These are phyloP conservation scores for Simmondsia chinensis DNA, from an alignment of 148 eudicot genomes.

Conservation along the genomic window DNA sequence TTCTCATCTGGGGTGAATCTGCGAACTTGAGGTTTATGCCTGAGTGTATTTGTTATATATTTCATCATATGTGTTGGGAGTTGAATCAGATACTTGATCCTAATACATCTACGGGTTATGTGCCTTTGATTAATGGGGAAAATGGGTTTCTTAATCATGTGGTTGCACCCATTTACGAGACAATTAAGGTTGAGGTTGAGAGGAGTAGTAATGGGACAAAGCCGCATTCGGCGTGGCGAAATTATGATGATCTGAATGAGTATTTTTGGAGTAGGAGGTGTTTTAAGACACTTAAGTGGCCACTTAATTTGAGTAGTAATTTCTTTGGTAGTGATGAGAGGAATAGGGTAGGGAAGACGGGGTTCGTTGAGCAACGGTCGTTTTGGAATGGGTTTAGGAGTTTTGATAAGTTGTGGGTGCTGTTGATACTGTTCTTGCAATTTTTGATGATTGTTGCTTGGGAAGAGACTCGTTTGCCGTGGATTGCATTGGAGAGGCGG, in stretches of 20 bases:
- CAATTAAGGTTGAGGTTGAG: slow-evolving; percentile 43
- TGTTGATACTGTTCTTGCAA: slow-evolving; percentile 65
- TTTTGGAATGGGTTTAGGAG: slow-evolving; percentile 91
- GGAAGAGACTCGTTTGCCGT: slow-evolving; percentile 32
- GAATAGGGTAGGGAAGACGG: slow-evolving; percentile 69
- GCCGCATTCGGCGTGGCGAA: slow-evolving; percentile 93
- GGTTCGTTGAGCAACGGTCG: slow-evolving; percentile 90
- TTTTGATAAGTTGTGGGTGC: slow-evolving; percentile 83
- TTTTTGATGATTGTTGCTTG: slow-evolving; percentile 64
- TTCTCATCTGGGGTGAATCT: slow-evolving; percentile 84
- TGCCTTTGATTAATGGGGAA: slow-evolving; percentile 38
- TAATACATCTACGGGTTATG: slow-evolving; percentile 43
- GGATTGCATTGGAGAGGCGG: slow-evolving; percentile 44
- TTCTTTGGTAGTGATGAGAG: slow-evolving; percentile 29
- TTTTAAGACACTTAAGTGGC: slow-evolving; percentile 67
- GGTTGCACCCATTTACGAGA: slow-evolving; percentile 48
- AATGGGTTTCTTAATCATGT: slow-evolving; percentile 41
- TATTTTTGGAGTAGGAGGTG: slow-evolving; percentile 85
- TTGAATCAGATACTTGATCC: slow-evolving; percentile 49
- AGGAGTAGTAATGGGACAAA: slow-evolving; percentile 61
- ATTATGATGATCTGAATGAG: slow-evolving; percentile 93
- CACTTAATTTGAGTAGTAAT: slow-evolving; percentile 43
- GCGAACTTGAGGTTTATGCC: slow-evolving; percentile 71
- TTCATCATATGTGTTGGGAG: slow-evolving; percentile 71
- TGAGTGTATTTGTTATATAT: slow-evolving; percentile 77